A percentile compares a stretch with the other conserved stretches of the same genome.
Evolutionary conservation across 225 moss, liverwort and hornwort genomes (phyloP).

Genomic region (Physcomitrellopsis africana): DNA sequence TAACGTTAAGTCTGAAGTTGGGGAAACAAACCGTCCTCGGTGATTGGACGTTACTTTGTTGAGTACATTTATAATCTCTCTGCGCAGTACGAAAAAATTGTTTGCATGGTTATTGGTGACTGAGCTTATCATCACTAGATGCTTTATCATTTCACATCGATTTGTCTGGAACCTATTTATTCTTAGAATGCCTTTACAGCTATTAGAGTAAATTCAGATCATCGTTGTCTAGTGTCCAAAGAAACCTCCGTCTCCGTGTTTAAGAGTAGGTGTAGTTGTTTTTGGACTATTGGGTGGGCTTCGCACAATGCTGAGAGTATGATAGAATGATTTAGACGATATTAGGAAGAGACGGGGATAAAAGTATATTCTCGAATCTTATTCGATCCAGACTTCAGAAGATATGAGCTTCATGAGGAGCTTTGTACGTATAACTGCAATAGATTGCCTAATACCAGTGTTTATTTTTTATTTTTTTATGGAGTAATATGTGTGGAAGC

Average conservation of each 20-base stretch:
- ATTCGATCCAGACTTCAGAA: background rate
- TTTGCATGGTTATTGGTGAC: background rate
- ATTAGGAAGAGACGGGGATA: background rate
- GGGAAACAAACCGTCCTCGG: background rate
- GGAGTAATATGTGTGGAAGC: background rate
- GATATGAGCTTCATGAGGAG: background rate
- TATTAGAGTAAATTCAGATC: background rate
- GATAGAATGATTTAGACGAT: background rate
- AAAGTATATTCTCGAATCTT: background rate
- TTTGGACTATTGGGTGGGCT: background rate
- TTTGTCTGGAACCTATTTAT: background rate
- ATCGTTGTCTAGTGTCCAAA: background rate
- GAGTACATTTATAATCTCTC: background rate
- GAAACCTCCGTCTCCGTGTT: background rate
- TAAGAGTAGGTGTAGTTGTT: background rate
- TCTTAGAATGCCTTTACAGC: background rate
- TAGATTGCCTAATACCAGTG: background rate
- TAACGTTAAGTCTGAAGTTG: background rate
- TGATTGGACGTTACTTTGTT: background rate
- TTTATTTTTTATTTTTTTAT: background rate
- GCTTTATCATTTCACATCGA: background rate
- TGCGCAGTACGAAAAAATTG: background rate
- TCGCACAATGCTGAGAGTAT: background rate
- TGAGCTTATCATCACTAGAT: conserved; percentile 7
- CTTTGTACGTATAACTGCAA: background rate